Evolutionary conservation across 768 basidiomycete species (phyloP).

Genomic region (Psilocybe sp.): DNA sequence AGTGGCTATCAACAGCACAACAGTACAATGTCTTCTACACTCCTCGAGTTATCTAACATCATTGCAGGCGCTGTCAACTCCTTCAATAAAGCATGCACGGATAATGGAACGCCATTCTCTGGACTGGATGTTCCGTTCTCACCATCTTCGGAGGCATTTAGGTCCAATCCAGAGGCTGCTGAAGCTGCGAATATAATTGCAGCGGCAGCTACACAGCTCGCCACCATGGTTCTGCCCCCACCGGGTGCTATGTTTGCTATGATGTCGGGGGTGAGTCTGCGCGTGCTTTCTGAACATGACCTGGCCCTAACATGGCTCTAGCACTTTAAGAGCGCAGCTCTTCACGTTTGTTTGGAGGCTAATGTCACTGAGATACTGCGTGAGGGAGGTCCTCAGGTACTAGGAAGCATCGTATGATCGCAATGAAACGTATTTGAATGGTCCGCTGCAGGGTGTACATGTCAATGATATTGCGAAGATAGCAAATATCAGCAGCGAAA

Average conservation of each 20-base stretch:
- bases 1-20: neutral
- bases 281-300: constrained; percentile 4
- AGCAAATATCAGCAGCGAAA: constrained; percentile 24
- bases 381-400: constrained; percentile 29
- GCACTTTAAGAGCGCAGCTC: constrained; percentile 22
- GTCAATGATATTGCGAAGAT: constrained; percentile 29
- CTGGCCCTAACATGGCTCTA: constrained; percentile 9
- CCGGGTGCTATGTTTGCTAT: constrained; percentile 17
- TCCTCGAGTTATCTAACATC: constrained; percentile 10
- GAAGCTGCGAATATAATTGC: constrained; percentile 26
- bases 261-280: constrained; percentile 21
- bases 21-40: neutral
- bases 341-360: constrained; percentile 19
- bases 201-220: constrained; percentile 32
- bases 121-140: constrained; percentile 23
- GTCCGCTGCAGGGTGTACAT: constrained; percentile 28
- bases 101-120: constrained; percentile 18
- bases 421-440: neutral
- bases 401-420: neutral
- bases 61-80: constrained; percentile 17
- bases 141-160: constrained; percentile 25
- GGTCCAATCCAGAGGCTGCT: constrained; percentile 23
- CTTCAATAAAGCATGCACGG: constrained; percentile 20
- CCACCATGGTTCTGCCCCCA: constrained; percentile 25
- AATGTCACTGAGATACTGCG: constrained; percentile 22